Evolutionary conservation across 163 green algal genomes (phyloP), one percentile per base, ranked within the genome.

Genomic region (Chloromonas sp.): DNA sequence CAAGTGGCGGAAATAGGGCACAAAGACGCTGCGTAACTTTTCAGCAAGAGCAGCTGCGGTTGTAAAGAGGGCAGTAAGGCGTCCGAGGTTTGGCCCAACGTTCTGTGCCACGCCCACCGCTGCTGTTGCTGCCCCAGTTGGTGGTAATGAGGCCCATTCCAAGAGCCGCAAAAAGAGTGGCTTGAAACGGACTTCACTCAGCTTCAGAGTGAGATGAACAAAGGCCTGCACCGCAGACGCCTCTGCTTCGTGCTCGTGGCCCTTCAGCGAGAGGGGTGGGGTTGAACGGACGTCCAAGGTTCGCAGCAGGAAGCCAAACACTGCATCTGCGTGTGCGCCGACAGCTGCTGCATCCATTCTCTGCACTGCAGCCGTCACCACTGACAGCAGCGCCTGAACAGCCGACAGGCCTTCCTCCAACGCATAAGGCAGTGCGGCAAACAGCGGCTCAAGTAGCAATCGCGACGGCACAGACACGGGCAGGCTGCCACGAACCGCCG

Each of bases 171-270:
- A 85, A 88, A 98, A 97, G 2, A 98, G 84, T 2, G 95, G 95
- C 88, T 95, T 96, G 91, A 98, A 98, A n/a, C 87, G 88, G 1
- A 81, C 83, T 86, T 98, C 95, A 8, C 84, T 94, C 57, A 98
- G 90, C 88, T 96, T 97, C 86, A 98, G 91, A 0, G 92, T 90
- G 0, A 97, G 83, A 0, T 87, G 85, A n/a, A 95, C 86, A 61
- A 98, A 85, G 11, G 89, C 88, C 0, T 14, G 58, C 60, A 95
- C 84, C 0, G 88, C 89, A 3, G 90, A 88, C 5, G 61, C 84
- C 81, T 96, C 93, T 0, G 90, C 84, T 5, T 82, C 84, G 58
- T 82, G 74, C 59, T 90, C 84, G 62, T 78, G 61, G 60, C 77
- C 82, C 62, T 62, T 71, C 74, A 91, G 83, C 1, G 81, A 77